Percentiles rank a stretch among this genome's conserved stretches.
Conservation (phyloP, 306 rosid species). For the Vigna nakashimae region DNA sequence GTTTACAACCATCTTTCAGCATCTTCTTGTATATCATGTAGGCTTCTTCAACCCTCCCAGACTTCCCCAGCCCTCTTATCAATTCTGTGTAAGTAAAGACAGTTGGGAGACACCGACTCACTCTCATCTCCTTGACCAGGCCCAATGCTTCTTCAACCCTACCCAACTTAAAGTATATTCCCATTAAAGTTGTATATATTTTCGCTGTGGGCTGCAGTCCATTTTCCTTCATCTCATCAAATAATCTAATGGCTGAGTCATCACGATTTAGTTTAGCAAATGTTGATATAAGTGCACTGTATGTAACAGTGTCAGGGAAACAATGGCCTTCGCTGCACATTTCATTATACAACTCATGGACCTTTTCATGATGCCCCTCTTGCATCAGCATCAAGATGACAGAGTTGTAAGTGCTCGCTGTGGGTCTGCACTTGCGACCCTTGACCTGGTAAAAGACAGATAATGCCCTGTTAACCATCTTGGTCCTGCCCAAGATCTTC, state of each 20-base stretch:
- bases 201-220: slow-evolving; percentile 79
- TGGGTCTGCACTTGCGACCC: slow-evolving; percentile 79
- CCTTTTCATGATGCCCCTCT: slow-evolving; percentile 83
- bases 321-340: slow-evolving; percentile 79
- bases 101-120: slow-evolving; percentile 67
- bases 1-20: slow-evolving; percentile 75
- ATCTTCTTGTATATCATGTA: slow-evolving; percentile 59
- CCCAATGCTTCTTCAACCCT: slow-evolving; percentile 71
- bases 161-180: slow-evolving; percentile 70
- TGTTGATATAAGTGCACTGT: slow-evolving; percentile 74
- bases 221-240: slow-evolving; percentile 90
- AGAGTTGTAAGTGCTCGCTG: slow-evolving; percentile 69
- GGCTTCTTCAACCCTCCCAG: slow-evolving; percentile 83
- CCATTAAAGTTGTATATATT: slow-evolving; percentile 78
- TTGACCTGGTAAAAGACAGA: slow-evolving; percentile 81
- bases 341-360: slow-evolving; percentile 90
- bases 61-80: slow-evolving; percentile 88
- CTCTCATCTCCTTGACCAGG: slow-evolving; percentile 75
- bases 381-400: slow-evolving; percentile 85
- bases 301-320: slow-evolving; percentile 83
- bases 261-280: slow-evolving; percentile 75
- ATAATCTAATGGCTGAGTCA: slow-evolving; percentile 75
- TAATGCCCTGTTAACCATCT: slow-evolving; percentile 87
- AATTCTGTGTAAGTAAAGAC: slow-evolving; percentile 85
- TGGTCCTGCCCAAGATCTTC: slow-evolving; percentile 74